Base-by-base conservation (phyloP, 306 rosid species). In the Casuarina equisetifolia region DNA sequence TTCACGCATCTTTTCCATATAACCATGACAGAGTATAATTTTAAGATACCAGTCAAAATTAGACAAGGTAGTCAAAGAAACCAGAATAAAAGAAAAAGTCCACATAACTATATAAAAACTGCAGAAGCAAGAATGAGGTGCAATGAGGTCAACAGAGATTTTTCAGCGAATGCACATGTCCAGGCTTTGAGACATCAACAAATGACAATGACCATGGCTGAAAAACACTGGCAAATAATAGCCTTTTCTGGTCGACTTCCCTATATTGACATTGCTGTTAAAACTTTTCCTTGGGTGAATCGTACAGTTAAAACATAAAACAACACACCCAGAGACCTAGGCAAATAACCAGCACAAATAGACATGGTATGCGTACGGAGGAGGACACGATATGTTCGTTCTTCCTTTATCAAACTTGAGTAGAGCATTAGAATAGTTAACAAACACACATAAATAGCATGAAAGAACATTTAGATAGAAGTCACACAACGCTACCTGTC, bases 401-500 rank as follows among this genome's bases (percentile, higher is more conserved):
- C 17, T 32, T 67, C 45, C 45, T 6, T 9, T 8, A 62, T n/a
- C 49, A 50, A 44, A 32, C 10, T 32, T 53, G 72, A 1, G 13
- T 12, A 6, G 62, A 44, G 35, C 20, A 74, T 4, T 15, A 42
- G 9, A 52, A n/a, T 54, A 16, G 40, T 9, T 5, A 35, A 66
- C 9, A 4, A 8, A 16, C 25, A 15, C 45, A 5, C 16, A 35
- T 16, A 59, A 40, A 19, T 63, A 58, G 43, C 25, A 78, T 35
- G 45, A 36, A 64, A 70, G 68, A 74, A 76, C 4, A 79, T 53
- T 36, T 68, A 51, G 36, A 20, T 42, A 64, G 55, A 86, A 54
- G 51, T 16, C 40, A 68, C 19, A 81, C 39, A 67, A 75, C 36
- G 40, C 72, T 82, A 95, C 97, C 99, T 95, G 99, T 69, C 99